A percentile compares a stretch with the other conserved stretches of the same genome.
Evolutionary conservation across 257 asterid genomes (phyloP).

Genomic region (Asclepias syriaca): DNA sequence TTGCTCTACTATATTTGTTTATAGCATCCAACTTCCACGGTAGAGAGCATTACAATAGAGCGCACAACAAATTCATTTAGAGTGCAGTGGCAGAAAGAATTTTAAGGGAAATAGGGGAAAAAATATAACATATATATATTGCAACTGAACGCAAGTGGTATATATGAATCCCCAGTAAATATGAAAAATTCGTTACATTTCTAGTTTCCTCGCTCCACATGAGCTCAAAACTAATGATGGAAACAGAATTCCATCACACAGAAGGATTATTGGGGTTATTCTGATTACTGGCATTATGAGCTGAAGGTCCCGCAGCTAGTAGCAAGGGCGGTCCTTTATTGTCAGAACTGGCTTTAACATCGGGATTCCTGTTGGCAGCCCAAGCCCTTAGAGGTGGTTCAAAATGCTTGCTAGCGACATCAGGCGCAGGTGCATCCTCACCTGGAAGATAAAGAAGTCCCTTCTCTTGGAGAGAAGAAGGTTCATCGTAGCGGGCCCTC

Average conservation of each 20-base stretch:
- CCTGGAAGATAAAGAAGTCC: conserved; percentile 74
- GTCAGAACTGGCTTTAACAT: conserved; percentile 26
- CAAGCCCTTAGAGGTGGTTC: conserved; percentile 77
- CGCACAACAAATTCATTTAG: background rate
- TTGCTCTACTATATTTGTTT: too few relatives aligned
- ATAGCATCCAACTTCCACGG: background rate
- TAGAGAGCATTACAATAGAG: background rate
- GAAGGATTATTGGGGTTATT: conserved; percentile 2
- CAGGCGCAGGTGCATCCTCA: conserved; percentile 82
- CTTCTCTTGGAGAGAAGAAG: conserved; percentile 65
- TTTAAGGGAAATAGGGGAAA: background rate
- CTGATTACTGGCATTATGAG: conserved; percentile 2
- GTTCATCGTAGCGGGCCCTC: conserved; percentile 52
- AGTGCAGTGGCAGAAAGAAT: too few relatives aligned
- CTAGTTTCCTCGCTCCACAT: background rate
- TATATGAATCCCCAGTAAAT: too few relatives aligned
- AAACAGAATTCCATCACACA: background rate
- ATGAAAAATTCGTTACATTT: background rate
- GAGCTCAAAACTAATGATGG: background rate
- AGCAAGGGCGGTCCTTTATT: conserved; percentile 54
- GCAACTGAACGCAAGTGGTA: background rate
- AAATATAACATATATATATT: too few relatives aligned
- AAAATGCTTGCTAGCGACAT: conserved; percentile 73
- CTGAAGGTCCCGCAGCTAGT: conserved; percentile 45
- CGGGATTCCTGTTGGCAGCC: conserved; percentile 54